phyloP scores from a whole-genome alignment of 2,329 filamentous ascomycete genomes.

The Juglanconis juglandina region DNA sequence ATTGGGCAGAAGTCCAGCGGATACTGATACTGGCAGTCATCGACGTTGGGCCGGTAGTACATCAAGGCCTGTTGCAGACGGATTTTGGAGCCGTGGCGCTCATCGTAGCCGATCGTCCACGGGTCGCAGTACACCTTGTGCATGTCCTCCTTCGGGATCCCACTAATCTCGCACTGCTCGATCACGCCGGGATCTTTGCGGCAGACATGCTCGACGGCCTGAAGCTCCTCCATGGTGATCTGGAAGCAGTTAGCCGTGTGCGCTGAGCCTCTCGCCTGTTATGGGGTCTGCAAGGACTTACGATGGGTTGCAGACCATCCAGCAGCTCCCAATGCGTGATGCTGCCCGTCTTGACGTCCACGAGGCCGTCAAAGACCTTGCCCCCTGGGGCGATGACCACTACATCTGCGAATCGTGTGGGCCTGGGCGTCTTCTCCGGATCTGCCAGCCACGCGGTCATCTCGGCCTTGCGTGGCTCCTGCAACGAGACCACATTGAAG shows the following conservation, averaged over 20 bases:
- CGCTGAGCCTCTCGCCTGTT: too few species aligned
- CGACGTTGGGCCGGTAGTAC: slow-evolving; percentile 85
- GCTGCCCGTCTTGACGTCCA: slow-evolving; percentile 65
- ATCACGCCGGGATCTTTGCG: slow-evolving; percentile 82
- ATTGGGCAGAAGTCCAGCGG: slow-evolving; percentile 94
- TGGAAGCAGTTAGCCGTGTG: slow-evolving; percentile 25
- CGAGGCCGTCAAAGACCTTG: slow-evolving; percentile 77
- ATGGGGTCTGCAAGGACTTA: slow-evolving; percentile 33
- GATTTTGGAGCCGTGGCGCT: slow-evolving; percentile 74
- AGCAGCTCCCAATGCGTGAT: slow-evolving; percentile 73
- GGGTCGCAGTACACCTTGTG: slow-evolving; percentile 94
- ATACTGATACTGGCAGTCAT: slow-evolving; percentile 87
- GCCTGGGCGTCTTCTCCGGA: slow-evolving; percentile 57
- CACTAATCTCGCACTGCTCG: slow-evolving; percentile 81
- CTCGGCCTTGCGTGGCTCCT: slow-evolving; percentile 79
- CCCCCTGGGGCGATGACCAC: slow-evolving; percentile 77
- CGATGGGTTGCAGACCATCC: slow-evolving; percentile 76
- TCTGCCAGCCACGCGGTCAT: slow-evolving; percentile 77
- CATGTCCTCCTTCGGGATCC: slow-evolving; percentile 81
- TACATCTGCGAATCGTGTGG: slow-evolving; percentile 72
- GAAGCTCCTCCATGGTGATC: slow-evolving; percentile 89
- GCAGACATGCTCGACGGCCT: slow-evolving; percentile 71
- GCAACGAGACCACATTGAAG: slow-evolving; percentile 83
- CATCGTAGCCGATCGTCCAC: slow-evolving; percentile 94
- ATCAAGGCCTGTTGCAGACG: slow-evolving; percentile 89